Evolutionary conservation across 2,329 filamentous ascomycete species (phyloP).

Genomic region (Aureobasidium pullulans): DNA sequence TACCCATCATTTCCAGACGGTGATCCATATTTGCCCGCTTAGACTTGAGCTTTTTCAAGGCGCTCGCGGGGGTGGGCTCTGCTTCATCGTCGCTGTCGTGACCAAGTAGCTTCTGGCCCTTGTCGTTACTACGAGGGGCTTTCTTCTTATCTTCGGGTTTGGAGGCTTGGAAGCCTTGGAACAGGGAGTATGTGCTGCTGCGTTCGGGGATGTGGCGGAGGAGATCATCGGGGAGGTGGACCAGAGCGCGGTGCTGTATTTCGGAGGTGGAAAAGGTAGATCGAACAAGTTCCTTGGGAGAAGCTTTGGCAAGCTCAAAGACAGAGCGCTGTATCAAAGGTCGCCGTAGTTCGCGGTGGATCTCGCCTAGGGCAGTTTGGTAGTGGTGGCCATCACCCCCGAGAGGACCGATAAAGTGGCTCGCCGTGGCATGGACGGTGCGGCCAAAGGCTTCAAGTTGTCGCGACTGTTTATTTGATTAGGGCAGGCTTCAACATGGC

Average conservation of each 20-base stretch:
- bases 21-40: slow-evolving; percentile 76
- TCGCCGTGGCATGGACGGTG: slow-evolving; percentile 90
- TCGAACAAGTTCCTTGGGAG: slow-evolving; percentile 87
- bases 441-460: slow-evolving; percentile 87
- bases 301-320: slow-evolving; percentile 83
- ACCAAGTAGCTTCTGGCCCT: slow-evolving; percentile 64
- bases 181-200: slow-evolving; percentile 81
- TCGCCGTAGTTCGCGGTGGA: slow-evolving; percentile 80
- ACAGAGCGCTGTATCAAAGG: slow-evolving; percentile 81
- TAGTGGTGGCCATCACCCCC: slow-evolving; percentile 56
- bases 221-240: slow-evolving; percentile 83
- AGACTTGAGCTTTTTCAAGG: slow-evolving; percentile 66
- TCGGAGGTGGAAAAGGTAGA: slow-evolving; percentile 83
- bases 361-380: slow-evolving; percentile 76
- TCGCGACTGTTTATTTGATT: slow-evolving; percentile 53
- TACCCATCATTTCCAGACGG: slow-evolving; percentile 79
- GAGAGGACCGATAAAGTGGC: slow-evolving; percentile 64
- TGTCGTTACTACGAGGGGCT: slow-evolving; percentile 60
- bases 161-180: slow-evolving; percentile 91
- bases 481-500: no score
- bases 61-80: slow-evolving; percentile 52
- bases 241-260: slow-evolving; percentile 87
- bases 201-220: slow-evolving; percentile 82
- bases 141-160: slow-evolving; percentile 68
- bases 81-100: slow-evolving; percentile 50